phyloP scores from a whole-genome alignment of 2,329 filamentous ascomycete species.

The Didymella exigua region DNA sequence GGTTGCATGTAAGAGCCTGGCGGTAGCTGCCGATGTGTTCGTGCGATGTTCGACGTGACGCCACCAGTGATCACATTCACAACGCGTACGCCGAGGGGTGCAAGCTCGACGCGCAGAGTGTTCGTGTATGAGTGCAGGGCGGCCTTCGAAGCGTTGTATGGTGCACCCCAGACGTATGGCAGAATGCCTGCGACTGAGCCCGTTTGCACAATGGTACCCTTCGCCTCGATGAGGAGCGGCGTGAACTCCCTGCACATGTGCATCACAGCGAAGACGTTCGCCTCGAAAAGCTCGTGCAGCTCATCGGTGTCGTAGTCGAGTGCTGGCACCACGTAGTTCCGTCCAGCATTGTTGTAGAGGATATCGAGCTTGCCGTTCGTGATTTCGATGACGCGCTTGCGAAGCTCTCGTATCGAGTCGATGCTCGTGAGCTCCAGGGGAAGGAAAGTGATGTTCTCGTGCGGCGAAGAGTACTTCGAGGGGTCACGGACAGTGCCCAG shows the following conservation, averaged over 20 bases:
- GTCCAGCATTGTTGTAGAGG: conserved; percentile 64
- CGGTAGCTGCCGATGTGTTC: conserved; percentile 56
- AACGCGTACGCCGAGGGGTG: conserved; percentile 56
- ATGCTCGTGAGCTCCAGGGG: conserved; percentile 59
- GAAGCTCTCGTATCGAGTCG: conserved; percentile 56
- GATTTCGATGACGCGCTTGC: conserved; percentile 53
- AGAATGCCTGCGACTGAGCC: conserved; percentile 53
- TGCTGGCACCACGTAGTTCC: conserved; percentile 63
- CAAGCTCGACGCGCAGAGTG: conserved; percentile 63
- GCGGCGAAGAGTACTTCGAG: conserved; percentile 54
- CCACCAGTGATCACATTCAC: conserved; percentile 63
- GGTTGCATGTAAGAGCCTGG: conserved; percentile 59
- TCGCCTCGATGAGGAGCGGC: conserved; percentile 57
- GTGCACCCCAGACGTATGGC: conserved; percentile 42
- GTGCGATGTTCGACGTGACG: conserved; percentile 63
- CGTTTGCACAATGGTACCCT: conserved; percentile 55
- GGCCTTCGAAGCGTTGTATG: conserved; percentile 65
- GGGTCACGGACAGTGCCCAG: conserved; percentile 63
- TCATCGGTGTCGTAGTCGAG: conserved; percentile 56
- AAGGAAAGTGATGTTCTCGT: conserved; percentile 60
- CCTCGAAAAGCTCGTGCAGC: conserved; percentile 39
- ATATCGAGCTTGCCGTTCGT: conserved; percentile 60
- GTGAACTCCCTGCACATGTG: conserved; percentile 62
- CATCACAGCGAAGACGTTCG: conserved; percentile 64
- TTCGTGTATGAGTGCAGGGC: conserved; percentile 64